Evolutionary conservation across 2,329 filamentous ascomycete species (phyloP), one percentile per base, ranked within the genome.

Genomic region (Tympanopsis confertula): DNA sequence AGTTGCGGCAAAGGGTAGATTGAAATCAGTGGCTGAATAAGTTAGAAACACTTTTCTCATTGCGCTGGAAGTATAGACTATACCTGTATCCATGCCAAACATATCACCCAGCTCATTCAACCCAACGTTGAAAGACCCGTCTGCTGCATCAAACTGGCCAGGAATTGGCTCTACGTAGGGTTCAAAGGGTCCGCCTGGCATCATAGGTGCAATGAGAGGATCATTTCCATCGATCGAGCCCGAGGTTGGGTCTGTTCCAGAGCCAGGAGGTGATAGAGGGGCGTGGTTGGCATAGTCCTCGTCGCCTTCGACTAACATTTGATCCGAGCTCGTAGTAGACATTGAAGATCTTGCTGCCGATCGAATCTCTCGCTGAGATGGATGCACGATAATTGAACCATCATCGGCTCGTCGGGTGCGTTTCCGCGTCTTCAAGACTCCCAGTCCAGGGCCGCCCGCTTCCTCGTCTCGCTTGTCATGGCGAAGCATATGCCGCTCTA

Each of bases 21-120:
- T 78, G 49, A 79, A 79, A 1, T 73, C 76, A 47, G 66, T 74
- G 20, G 74, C 73, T 49, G 74, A 78, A 47, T 78, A 74, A 33
- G 73, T 65, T 40, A 69, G 68, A 46, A 78, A 76, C 22, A 69
- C 63, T 37, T 76, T 68, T 13, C 56, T 53, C 14, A 55, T 49
- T 52, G 55, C 50, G 20, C 40, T 43, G 33, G 18, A 45, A 52
- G 45, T 43, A 46, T 26, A 43, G 50, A 45, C 35, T 44, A 33
- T 41, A 46, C 42, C 19, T 45, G 36, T 19, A 41, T 37, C 7
- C n/a, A 20, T 52, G 47, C 17, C 49, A 46, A 5, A 26, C 26
- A 19, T 35, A 19, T 26, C 22, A 10, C 22, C 22, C 7, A 48
- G 42, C 0, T 40, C 44, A 30, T 45, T 45, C n/a, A 48, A 22